Evolutionary conservation across 1,284 basidiomycete species (phyloP).

Genomic region (Marasmius oreades): DNA sequence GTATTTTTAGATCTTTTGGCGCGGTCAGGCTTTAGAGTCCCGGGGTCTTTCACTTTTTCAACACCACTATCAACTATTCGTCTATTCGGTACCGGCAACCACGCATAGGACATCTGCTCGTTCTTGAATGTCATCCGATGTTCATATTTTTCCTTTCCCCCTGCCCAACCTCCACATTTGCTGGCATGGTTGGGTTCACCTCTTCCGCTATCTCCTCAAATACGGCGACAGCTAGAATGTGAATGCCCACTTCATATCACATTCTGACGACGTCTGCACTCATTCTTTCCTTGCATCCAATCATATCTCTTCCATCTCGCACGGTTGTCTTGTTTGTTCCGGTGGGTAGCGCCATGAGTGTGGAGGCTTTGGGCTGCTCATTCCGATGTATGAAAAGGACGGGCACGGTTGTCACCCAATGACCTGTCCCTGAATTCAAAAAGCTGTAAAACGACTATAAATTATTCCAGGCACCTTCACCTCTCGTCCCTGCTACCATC

Average conservation of each 20-base stretch:
- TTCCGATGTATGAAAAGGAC: slow-evolving; percentile 11
- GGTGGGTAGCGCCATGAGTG: slow-evolving; percentile 5
- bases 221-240: neutral
- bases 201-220: no score
- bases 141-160: neutral
- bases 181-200: neutral
- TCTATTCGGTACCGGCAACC: slow-evolving; percentile 8
- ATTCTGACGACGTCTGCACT: slow-evolving; percentile 7
- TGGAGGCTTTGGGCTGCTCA: slow-evolving; percentile 5
- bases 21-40: slow-evolving; percentile 8
- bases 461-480: neutral
- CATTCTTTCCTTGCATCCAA: neutral
- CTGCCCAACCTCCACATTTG: neutral
- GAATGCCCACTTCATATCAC: neutral
- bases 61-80: slow-evolving; percentile 7
- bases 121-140: neutral
- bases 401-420: neutral
- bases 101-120: slow-evolving; percentile 14
- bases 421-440: slow-evolving; percentile 4
- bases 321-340: slow-evolving; percentile 11
- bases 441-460: neutral
- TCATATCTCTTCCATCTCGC: slow-evolving; percentile 5
- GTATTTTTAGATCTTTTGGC: slow-evolving; percentile 11
- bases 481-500: slow-evolving; percentile 1
- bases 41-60: slow-evolving; percentile 2